Evolutionary conservation across 352 stramenopile genomes (phyloP), one percentile per base, ranked within the genome.

Genomic region (Thalassiosira ordinaria): DNA sequence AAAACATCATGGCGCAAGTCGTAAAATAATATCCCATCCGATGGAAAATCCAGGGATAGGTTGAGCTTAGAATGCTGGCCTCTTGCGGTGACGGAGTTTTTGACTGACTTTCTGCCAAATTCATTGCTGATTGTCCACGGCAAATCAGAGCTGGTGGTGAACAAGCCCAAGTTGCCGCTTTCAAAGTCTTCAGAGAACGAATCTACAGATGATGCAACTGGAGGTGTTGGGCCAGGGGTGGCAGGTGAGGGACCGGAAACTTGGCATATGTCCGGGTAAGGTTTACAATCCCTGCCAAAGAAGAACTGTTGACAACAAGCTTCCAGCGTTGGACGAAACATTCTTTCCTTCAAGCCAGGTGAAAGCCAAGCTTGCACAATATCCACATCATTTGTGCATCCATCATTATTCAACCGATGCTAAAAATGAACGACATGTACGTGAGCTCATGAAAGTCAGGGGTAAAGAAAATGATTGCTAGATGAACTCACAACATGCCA

Each of bases 1-100:
- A 60, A 75, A 13, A 75, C 49, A 47, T 75, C 66, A 53, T 56
- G 51, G 7, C 66, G 51, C 18, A 75, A 20, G 4, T 55, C 6
- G 31, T 75, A 75, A 14, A 13, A 8, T 39, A 75, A 44, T 35
- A 60, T 16, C 8, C 52, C 55, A 46, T 46, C 39, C 2, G 35
- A 60, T 35, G 24, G 33, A 46, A 61, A 49, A 9, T 75, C 53
- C 53, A 75, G 29, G 9, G 52, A 27, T 5, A 75, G 53, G 2
- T 1, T 46, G 0, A 75, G 52, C 16, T 57, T 44, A 4, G 35
- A 67, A 9, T 31, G 47, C 7, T 75, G 1, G 22, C 53, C 53
- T 29, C 37, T 24, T 37, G 20, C 1, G n/a, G 53, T 51, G 9
- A 33, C 1, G 20, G 35, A 33, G 27, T 66, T 75, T 41, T 20